A percentile compares a stretch with the other conserved stretches of the same genome.
phyloP scores from a whole-genome alignment of 1,139 yeast species.

The Kluyveromyces marxianus region DNA sequence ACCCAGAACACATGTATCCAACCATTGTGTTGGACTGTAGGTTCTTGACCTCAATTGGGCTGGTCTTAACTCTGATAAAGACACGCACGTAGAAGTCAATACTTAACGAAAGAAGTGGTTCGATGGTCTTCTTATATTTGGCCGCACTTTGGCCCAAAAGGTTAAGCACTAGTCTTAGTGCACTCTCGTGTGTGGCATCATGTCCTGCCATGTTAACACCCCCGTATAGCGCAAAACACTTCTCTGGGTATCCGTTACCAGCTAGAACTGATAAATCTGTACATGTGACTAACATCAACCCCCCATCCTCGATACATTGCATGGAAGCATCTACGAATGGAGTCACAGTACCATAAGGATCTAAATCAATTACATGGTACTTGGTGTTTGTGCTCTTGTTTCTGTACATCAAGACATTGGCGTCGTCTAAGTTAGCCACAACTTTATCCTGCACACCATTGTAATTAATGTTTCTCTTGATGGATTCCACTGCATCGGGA shows the following conservation, averaged over 20 bases:
- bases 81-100: constrained; percentile 90
- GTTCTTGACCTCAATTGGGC: constrained; percentile 76
- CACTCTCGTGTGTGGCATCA: constrained; percentile 90
- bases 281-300: constrained; percentile 81
- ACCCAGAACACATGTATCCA: constrained; percentile 80
- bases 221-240: constrained; percentile 92
- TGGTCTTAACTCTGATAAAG: constrained; percentile 64
- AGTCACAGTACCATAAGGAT: constrained; percentile 96
- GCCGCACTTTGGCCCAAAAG: constrained; percentile 81
- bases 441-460: constrained; percentile 54
- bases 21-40: constrained; percentile 68
- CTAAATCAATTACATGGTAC: constrained; percentile 85
- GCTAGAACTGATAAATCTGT: constrained; percentile 95
- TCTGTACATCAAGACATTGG: constrained; percentile 69
- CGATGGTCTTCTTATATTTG: constrained; percentile 76
- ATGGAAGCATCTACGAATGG: constrained; percentile 91
- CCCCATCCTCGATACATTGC: constrained; percentile 73
- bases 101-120: constrained; percentile 75
- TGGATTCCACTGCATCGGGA: constrained; percentile 79
- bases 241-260: constrained; percentile 93
- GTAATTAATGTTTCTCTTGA: constrained; percentile 59
- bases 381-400: constrained; percentile 37
- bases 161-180: constrained; percentile 72
- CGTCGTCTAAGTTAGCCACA: constrained; percentile 73
- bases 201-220: constrained; percentile 72